Conservation (phyloP, 176 grass and related monocot species). For the Urochloa ruziziensis region DNA sequence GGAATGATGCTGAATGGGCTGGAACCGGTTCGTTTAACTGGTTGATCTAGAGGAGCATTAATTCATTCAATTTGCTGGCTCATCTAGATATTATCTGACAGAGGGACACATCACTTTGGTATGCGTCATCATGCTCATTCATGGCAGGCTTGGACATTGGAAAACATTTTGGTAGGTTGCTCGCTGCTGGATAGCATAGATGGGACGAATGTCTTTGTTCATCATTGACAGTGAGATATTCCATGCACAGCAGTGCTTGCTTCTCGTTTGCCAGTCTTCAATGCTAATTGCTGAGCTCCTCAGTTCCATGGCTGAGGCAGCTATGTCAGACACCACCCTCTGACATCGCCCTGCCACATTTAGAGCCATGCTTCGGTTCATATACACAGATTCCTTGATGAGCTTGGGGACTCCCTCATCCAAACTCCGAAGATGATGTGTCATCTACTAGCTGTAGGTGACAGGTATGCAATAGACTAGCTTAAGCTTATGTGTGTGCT, state of each 20-base stretch:
- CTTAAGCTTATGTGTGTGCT: slow-evolving; percentile 47
- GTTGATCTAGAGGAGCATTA: slow-evolving; percentile 4
- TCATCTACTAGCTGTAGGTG: slow-evolving; percentile 39
- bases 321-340: not conserved
- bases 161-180: slow-evolving; percentile 3
- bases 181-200: not conserved
- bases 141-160: not conserved
- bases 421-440: not conserved
- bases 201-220: slow-evolving; percentile 30
- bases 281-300: too few relatives aligned
- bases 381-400: slow-evolving; percentile 45
- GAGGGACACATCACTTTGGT: slow-evolving; percentile 3
- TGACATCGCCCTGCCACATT: slow-evolving; percentile 24
- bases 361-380: slow-evolving; percentile 42
- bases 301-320: too few relatives aligned
- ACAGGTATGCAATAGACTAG: slow-evolving; percentile 48
- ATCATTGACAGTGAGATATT: not conserved
- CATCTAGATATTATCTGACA: slow-evolving; percentile 8
- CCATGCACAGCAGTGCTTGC: not conserved
- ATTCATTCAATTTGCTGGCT: too few relatives aligned
- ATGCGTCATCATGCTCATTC: not conserved
- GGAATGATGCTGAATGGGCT: not conserved
- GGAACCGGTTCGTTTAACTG: not conserved
- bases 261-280: not conserved
- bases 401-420: not conserved